Base-by-base conservation (phyloP, 257 asterid genomes). In the Cinchona pubescens region DNA sequence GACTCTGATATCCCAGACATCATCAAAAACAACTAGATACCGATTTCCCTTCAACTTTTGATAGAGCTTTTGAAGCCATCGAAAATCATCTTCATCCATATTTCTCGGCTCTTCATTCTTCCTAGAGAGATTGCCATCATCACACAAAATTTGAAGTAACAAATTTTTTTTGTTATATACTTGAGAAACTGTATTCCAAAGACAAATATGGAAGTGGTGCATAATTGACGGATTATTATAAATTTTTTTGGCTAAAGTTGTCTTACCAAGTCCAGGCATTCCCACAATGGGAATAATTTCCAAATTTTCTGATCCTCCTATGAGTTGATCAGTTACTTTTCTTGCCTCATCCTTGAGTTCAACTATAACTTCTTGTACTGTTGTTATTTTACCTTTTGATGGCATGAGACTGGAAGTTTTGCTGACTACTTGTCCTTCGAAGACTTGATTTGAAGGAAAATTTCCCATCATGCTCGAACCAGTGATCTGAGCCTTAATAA, bases 191-290 rank as follows among this genome's bases (percentile, higher is more conserved):
- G 15, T 0, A 51, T 56, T 35, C 67, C 72, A 66, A 3, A 8
- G 55, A 65, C 40, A 34, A 34, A 29, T 19, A 18, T 11, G 7
- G 23, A 75, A 75, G n/a, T 49, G 49, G 49, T 1, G 0, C 16
- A 2, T 2, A 53, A 75, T 32, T 15, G 1, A 18, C 38, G 59
- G n/a, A n/a, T n/a, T n/a, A n/a, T n/a, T n/a, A n/a, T n/a, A 7
- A 56, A 19, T 4, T 55, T 56, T 55, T 23, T 15, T 66, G 18
- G 74, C 79, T n/a, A n/a, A n/a, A n/a, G n/a, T n/a, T n/a, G n/a
- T n/a, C 74, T 75, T 75, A 19, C 79, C 79, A 16, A 67, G 5
- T 4, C 79, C 79, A n/a, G n/a, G n/a, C n/a, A n/a, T n/a, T 53
- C 74, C 74, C 25, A 67, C 68, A 29, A 76, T 67, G 4, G 79